Evolutionary conservation across 805 yeast species (phyloP), one percentile per base, ranked within the genome.

Genomic region (Candida nanaspora): DNA sequence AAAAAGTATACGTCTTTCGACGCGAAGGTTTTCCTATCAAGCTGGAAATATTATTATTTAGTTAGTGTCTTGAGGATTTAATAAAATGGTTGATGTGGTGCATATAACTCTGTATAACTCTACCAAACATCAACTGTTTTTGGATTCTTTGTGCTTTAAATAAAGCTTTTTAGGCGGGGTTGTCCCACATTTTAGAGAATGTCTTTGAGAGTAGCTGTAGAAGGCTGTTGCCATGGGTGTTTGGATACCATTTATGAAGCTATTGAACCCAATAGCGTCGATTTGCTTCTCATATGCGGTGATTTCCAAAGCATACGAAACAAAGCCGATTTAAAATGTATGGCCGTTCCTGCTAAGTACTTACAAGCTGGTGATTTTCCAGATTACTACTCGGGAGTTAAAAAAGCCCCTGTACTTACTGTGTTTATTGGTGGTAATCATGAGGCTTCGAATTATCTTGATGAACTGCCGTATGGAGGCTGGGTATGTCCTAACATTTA

Each of bases 391-490:
- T 55, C 54, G 1, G 86, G 91, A 1, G 47, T 51, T 16, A 65
- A 62, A 36, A 58, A 40, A 23, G 95, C 96, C 0, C 96, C 96
- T 0, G 69, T 82, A 1, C 60, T 78, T 26, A 91, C 98, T 0
- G 49, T 93, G 0, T 83, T 91, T 49, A 77, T 93, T 33, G 98
- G 98, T 3, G 98, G 98, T 0, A 93, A 93, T 61, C 98, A 93
- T 55, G 98, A 93, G 56, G 80, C 93, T 4, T 85, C 94, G 43
- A 77, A 80, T 44, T 86, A 84, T 56, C 55, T 93, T 46, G 66
- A 74, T 45, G 87, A 84, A 49, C 62, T 89, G 43, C 76, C 75
- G 44, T 74, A 71, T 56, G 98, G 98, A 11, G 98, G 98, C 0
- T 93, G 91, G 86, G 89, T 85, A 1, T 94, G 95, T 1, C 86